A percentile compares a stretch with the other conserved stretches of the same genome.
Conservation (phyloP, 2,329 filamentous ascomycete species). For the Helotiales sp. region DNA sequence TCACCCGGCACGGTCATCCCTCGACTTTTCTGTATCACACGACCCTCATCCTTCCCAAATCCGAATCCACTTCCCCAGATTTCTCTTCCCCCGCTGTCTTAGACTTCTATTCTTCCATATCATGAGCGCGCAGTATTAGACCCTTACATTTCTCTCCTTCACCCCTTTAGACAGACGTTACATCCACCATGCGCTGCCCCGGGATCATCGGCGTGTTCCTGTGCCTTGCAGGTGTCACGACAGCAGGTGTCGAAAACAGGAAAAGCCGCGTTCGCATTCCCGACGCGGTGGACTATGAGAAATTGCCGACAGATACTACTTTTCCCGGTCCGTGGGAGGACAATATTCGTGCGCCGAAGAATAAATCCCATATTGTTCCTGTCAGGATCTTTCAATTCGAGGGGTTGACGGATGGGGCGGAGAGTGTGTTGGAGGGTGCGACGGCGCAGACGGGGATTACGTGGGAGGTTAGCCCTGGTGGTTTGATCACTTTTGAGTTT, state of each 20-base stretch:
- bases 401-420: slow-evolving; percentile 33
- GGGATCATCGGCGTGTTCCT: slow-evolving; percentile 5
- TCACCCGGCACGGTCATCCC: not conserved
- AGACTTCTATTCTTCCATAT: slow-evolving; percentile 3
- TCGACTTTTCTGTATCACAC: not conserved
- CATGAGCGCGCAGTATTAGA: slow-evolving; percentile 14
- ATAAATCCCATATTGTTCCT: slow-evolving; percentile 39
- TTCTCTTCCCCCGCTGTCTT: not conserved
- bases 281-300: slow-evolving; percentile 24
- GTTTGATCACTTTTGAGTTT: slow-evolving; percentile 41
- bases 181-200: not conserved
- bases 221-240: not conserved
- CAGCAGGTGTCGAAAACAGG: slow-evolving; percentile 5
- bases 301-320: slow-evolving; percentile 34
- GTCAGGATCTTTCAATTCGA: slow-evolving; percentile 36
- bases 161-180: not conserved
- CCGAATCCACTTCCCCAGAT: slow-evolving; percentile 1
- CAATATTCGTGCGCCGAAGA: slow-evolving; percentile 39
- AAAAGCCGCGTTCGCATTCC: not conserved
- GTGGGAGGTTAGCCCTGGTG: slow-evolving; percentile 31
- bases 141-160: not conserved
- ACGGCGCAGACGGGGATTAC: slow-evolving; percentile 5
- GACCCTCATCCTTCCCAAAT: not conserved
- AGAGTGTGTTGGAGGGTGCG: slow-evolving; percentile 18
- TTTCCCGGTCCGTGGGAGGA: slow-evolving; percentile 43